These are phyloP conservation scores for Exsudoporus frostii DNA, from an alignment of 768 basidiomycete genomes.

Conservation along the genomic window DNA sequence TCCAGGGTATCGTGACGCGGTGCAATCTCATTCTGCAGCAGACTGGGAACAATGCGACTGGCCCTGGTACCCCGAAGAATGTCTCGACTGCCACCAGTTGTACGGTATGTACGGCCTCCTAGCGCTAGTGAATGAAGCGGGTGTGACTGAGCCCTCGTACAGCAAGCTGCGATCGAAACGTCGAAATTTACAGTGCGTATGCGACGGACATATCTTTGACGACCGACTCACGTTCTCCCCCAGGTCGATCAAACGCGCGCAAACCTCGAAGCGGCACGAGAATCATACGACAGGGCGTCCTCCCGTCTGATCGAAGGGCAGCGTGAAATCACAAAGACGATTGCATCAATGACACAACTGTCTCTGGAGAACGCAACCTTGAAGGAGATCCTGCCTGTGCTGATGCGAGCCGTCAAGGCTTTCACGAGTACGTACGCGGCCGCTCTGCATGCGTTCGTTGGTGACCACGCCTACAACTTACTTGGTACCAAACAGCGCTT, in stretches of 20 bases:
- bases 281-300: slow-evolving; percentile 12
- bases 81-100: slow-evolving; percentile 1
- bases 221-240: neutral
- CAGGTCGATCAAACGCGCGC: slow-evolving; percentile 22
- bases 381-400: slow-evolving; percentile 16
- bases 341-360: slow-evolving; percentile 15
- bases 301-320: slow-evolving; percentile 16
- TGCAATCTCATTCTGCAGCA: slow-evolving; percentile 20
- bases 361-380: slow-evolving; percentile 20
- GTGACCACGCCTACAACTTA: neutral
- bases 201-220: neutral
- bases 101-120: neutral
- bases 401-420: slow-evolving; percentile 17
- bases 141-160: neutral
- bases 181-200: slow-evolving; percentile 11
- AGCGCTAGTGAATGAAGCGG: neutral
- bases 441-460: neutral
- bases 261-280: slow-evolving; percentile 18
- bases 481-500: slow-evolving; percentile 2
- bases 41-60: slow-evolving; percentile 10
- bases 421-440: slow-evolving; percentile 8
- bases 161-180: slow-evolving; percentile 13
- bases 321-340: slow-evolving; percentile 19
- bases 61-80: slow-evolving; percentile 15
- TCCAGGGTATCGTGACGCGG: slow-evolving; percentile 15